Base-by-base conservation (phyloP, 164 flowering plant species). In the Hamamelis virginiana region DNA sequence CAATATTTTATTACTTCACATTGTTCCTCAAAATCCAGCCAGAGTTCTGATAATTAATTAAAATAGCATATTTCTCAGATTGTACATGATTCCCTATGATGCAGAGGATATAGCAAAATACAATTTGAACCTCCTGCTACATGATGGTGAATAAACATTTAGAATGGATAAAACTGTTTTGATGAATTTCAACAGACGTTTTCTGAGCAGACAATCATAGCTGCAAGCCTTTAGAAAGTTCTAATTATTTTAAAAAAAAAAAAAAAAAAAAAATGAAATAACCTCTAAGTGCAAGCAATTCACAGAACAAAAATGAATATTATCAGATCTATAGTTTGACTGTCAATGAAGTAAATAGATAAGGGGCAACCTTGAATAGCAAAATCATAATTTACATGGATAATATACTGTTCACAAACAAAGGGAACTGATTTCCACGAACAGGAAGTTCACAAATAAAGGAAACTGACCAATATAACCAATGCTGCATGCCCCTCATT, bases 401-500 rank as follows among this genome's bases (percentile, higher is more conserved):
- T 28, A 21, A 26, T n/a, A n/a, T n/a, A 16, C 50, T 41, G 43
- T 18, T 43, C 23, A 56, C 8, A 28, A 59, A 59, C 9, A 56
- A 22, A 21, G 22, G 3, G 25, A 11, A 56, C 59, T 25, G 59
- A 16, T 59, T 16, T 59, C n/a, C 41, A 27, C 13, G 15, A 27
- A 38, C n/a, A 62, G n/a, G 8, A 62, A 15, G 38, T 43, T n/a
- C 14, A 73, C 0, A 60, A 21, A 63, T 9, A 26, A 15, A 68
- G 50, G 23, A 64, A 71, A 81, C 90, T 73, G 18, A 90, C 95
- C 88, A 92, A 76, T 76, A 91, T 81, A 47, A 82, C 9, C 68
- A 86, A 41, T 65, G 94, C 89, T 59, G 78, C 74, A 67, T 62
- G 90, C 51, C 69, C 80, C 43, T 85, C 76, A 62, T 66, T 88